Percentiles rank a stretch among this genome's conserved stretches.
These are phyloP conservation scores for Coemansia sp. DNA, from an alignment of 192 early-diverging fungal species.

Conservation along the genomic window DNA sequence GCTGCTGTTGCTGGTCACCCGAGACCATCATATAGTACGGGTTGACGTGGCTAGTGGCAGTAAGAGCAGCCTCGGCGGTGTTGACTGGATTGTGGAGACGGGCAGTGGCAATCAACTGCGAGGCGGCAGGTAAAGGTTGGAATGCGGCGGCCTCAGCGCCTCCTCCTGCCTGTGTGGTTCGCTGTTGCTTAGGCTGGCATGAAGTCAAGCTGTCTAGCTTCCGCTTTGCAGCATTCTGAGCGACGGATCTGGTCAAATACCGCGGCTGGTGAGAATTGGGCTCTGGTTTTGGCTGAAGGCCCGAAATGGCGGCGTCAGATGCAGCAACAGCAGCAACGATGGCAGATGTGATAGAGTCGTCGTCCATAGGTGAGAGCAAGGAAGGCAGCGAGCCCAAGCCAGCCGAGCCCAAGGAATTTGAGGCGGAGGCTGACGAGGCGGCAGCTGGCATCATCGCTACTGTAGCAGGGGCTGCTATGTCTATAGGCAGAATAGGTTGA, in stretches of 20 bases:
- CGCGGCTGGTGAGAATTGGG: conserved; percentile 28
- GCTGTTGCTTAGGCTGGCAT: neutral
- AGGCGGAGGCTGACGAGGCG: conserved; percentile 29
- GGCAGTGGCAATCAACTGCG: conserved; percentile 6
- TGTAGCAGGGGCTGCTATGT: conserved; percentile 17
- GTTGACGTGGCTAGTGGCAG: conserved; percentile 19
- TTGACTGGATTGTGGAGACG: neutral
- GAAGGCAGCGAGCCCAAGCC: neutral
- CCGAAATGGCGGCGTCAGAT: conserved; percentile 18
- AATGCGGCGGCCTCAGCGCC: conserved; percentile 5
- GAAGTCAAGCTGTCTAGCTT: conserved; percentile 35
- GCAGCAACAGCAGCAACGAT: conserved; percentile 20
- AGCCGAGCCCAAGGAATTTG: conserved; percentile 16
- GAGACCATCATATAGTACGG: conserved; percentile 33
- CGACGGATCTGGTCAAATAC: conserved; percentile 55
- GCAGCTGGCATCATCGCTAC: conserved; percentile 20
- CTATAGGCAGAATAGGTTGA: conserved; percentile 7
- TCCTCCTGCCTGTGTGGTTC: neutral
- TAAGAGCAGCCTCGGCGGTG: conserved; percentile 4
- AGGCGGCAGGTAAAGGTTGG: neutral
- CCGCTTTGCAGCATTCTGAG: conserved; percentile 41
- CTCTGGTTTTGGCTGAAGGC: conserved; percentile 2
- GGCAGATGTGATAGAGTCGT: conserved; percentile 5
- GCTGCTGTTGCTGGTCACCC: conserved; percentile 20
- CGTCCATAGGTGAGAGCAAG: neutral